A percentile compares a stretch with the other conserved stretches of the same genome.
phyloP scores from a whole-genome alignment of 78 protist species.

The Acrasis kona region DNA sequence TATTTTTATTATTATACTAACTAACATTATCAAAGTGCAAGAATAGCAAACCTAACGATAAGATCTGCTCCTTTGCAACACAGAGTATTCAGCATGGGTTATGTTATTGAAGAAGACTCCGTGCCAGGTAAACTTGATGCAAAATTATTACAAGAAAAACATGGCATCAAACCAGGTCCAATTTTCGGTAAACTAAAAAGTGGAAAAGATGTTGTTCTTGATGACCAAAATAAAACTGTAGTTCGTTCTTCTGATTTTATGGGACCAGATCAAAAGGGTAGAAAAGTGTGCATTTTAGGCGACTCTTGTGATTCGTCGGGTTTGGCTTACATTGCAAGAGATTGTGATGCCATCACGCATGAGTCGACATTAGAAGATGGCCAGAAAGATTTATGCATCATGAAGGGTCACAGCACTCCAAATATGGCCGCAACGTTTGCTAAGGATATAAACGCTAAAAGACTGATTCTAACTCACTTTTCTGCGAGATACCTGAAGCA shows the following conservation, averaged over 20 bases:
- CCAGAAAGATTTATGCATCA: background rate
- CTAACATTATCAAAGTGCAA: background rate
- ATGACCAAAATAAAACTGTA: constrained; percentile 17
- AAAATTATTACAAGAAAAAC: background rate
- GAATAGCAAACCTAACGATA: background rate
- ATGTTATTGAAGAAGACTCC: constrained; percentile 1
- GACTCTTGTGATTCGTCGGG: constrained; percentile 27
- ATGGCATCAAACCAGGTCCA: background rate
- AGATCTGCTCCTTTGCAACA: constrained; percentile 22
- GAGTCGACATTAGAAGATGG: constrained; percentile 23
- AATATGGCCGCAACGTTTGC: constrained; percentile 35
- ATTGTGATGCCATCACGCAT: constrained; percentile 13
- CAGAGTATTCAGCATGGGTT: constrained; percentile 26
- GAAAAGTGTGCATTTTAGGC: constrained; percentile 19
- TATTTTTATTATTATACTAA: background rate
- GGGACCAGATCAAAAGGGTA: background rate
- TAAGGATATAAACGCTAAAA: background rate
- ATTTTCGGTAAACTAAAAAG: background rate
- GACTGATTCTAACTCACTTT: constrained; percentile 32
- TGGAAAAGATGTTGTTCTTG: background rate
- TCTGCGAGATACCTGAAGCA: background rate
- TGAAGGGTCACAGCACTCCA: constrained; percentile 43
- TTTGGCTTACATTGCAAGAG: background rate
- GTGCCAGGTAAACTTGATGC: background rate
- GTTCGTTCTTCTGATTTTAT: background rate